Base-by-base conservation (phyloP, 345 rosid species). In the Bruguiera parviflora region DNA sequence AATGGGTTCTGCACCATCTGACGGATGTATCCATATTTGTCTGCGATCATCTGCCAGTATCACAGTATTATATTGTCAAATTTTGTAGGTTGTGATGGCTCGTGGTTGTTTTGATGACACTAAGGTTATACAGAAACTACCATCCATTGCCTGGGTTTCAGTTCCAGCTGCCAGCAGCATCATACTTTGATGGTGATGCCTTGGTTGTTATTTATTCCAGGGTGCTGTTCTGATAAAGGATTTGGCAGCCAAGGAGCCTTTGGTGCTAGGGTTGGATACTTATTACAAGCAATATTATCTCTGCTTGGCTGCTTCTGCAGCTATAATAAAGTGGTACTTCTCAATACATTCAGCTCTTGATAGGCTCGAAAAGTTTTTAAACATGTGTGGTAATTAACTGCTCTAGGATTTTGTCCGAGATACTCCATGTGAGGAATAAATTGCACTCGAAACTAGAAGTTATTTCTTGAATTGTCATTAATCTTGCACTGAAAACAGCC, bases 91-190 rank as follows among this genome's bases (percentile, higher is more conserved):
- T 73, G 89, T 88, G 61, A 77, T 89, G 84, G 86, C 91, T 27
- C 96, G 99, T 57, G 87, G 96, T 64, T 89, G 96, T 84, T 95
- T 92, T 66, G 96, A 92, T 72, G 99, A 95, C 78, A 95, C 99
- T 47, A 95, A 89, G 99, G 99, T 95, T 75, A 31, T 52, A 66
- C 66, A 21, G 35, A 53, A 67, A 66, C 18, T 43, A 64, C 37
- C 52, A 61, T 56, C 67, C 29, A 29, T 70, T 19, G 33, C 79
- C 64, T 32, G 69, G 56, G 43, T 77, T 20, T 47, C 67, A 60
- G 18, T 47, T 58, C 32, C 65, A 43, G 58, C 57, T 52, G 53
- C 73, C 69, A 64, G 63, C 28, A 56, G 59, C 58, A 68, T 65
- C 29, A 18, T 73, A 74, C 60, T 53, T 73, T 70, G n/a, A 22